Evolutionary conservation across 805 yeast species (phyloP), one percentile per base, ranked within the genome.

Genomic region (Cyberlindnera saturnus): DNA sequence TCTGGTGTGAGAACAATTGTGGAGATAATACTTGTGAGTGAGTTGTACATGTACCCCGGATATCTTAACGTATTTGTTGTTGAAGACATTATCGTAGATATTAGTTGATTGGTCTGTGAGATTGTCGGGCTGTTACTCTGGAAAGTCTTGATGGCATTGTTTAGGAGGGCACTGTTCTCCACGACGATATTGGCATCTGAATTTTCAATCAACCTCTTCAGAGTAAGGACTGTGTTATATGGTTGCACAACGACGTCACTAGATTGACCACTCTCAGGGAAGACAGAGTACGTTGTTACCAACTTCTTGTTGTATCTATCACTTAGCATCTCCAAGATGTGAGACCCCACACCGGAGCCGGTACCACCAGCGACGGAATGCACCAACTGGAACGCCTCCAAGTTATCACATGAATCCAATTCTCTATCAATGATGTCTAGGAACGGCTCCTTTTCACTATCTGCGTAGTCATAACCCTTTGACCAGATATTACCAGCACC

Each of bases 321-420:
- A 44, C 79, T 77, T 44, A 95, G 62, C 14, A 79, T 69, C 60
- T 93, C 97, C 32, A 93, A 64, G 36, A 93, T 53, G 44, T 76
- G 75, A 0, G 96, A 86, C 1, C 99, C 99, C 32, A 89, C 77
- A 3, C 99, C 99, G 0, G 96, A 86, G 0, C 99, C 99, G 0
- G 99, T 93, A 33, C 99, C 99, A 32, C 99, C 99, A 0, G 97
- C 98, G 5, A 93, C 95, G 4, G 96, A 85, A 64, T 93, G 99
- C 40, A 90, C 63, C 50, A 93, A 66, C 68, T 89, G 96, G 62
- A 93, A 93, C 5, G 95, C 95, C 50, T 90, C 93, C 41, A 89
- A 67, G 43, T 83, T 83, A 49, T 95, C 98, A 51, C 96, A 82
- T 29, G 85, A 81, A 57, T 93, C 99, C 34, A 89, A 73, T 55